Percentiles rank a stretch among this genome's conserved stretches.
These are phyloP conservation scores for Malassezia psittaci DNA, from an alignment of 1,284 basidiomycete genomes.

Conservation along the genomic window DNA sequence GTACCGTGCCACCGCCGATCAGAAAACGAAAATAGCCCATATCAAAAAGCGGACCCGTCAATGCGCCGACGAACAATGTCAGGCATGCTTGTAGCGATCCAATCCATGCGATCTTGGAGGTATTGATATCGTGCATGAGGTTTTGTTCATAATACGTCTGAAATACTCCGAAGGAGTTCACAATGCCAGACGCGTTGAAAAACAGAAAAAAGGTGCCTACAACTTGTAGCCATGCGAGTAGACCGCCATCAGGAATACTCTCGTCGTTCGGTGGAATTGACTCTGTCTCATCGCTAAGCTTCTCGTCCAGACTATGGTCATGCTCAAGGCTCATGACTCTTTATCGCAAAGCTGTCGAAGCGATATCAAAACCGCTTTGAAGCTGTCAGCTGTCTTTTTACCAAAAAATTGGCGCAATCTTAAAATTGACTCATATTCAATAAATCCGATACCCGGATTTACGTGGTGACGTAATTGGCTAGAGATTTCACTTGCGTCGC, in stretches of 20 bases:
- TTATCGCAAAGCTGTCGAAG: too few species aligned
- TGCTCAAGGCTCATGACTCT: not conserved
- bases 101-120: conserved; percentile 28
- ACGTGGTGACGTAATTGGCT: too few species aligned
- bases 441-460: too few species aligned
- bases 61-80: conserved; percentile 18
- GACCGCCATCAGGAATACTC: conserved; percentile 24
- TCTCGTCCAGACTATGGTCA: not conserved
- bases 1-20: conserved; percentile 15
- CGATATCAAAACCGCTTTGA: too few species aligned
- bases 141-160: conserved; percentile 26
- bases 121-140: not conserved
- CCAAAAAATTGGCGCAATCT: too few species aligned
- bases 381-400: too few species aligned
- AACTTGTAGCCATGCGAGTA: conserved; percentile 27
- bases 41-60: conserved; percentile 26
- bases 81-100: conserved; percentile 28
- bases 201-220: conserved; percentile 26
- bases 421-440: too few species aligned
- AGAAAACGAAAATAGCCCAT: conserved; percentile 10
- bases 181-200: conserved; percentile 27
- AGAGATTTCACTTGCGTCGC: too few species aligned
- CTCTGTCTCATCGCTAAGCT: not conserved
- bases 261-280: not conserved
- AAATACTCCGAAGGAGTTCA: conserved; percentile 29